Conservation (phyloP, 441 rosid species). For the Melastoma candidum region DNA sequence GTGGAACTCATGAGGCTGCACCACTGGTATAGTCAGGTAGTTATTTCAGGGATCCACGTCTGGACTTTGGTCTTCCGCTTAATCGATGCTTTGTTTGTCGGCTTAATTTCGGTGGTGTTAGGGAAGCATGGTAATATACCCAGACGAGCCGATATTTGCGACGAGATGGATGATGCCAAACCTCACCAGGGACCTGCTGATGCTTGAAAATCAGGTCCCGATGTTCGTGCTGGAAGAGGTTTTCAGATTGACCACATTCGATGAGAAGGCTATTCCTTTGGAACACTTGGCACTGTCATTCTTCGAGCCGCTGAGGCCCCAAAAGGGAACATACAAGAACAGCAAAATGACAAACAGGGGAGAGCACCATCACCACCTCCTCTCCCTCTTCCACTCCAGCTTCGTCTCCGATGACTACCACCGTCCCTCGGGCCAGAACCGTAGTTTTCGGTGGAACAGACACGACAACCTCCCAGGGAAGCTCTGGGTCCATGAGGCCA, state of each 20-base stretch:
- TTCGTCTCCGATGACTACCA: conserved; percentile 3
- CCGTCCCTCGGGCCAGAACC: conserved; percentile 6
- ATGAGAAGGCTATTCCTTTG: background rate
- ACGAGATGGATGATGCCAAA: conserved; percentile 8
- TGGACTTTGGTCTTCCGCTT: no score
- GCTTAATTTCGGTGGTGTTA: no score
- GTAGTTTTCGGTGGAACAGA: background rate
- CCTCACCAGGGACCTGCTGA: background rate
- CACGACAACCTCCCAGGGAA: conserved; percentile 4
- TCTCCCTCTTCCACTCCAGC: conserved; percentile 5
- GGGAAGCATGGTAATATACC: no score
- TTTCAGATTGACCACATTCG: background rate
- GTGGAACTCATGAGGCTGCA: conserved; percentile 5
- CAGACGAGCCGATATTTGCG: no score
- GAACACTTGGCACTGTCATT: conserved; percentile 3
- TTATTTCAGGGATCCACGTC: background rate
- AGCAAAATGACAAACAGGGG: background rate
- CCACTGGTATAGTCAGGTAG: background rate
- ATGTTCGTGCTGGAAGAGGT: no score
- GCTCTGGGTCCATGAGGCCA: conserved; percentile 6
- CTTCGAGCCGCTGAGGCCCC: conserved; percentile 8
- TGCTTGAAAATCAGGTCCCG: no score
- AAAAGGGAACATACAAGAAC: conserved; percentile 4
- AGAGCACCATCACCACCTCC: conserved; percentile 8
- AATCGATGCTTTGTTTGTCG: no score